These are phyloP conservation scores for Salix suchowensis DNA, from an alignment of 345 rosid species.

Conservation along the genomic window DNA sequence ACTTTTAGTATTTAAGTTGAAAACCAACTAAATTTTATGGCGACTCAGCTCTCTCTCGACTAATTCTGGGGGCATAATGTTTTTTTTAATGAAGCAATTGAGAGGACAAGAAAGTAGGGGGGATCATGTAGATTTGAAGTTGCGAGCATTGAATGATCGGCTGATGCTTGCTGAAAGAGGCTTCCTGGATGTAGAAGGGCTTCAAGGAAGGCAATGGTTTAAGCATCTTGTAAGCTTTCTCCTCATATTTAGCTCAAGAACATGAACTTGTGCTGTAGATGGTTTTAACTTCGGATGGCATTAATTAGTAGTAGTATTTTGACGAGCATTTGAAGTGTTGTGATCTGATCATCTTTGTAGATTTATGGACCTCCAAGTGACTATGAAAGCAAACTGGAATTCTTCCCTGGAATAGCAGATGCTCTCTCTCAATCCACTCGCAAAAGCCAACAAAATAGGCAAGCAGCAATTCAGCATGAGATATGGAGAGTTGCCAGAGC, in stretches of 20 bases:
- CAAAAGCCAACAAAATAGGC: slow-evolving; percentile 12
- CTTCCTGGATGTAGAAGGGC: slow-evolving; percentile 73
- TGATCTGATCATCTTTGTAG: slow-evolving; percentile 29
- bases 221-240: slow-evolving; percentile 76
- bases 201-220: slow-evolving; percentile 77
- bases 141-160: slow-evolving; percentile 69
- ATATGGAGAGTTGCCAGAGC: slow-evolving; percentile 91
- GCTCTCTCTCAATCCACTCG: slow-evolving; percentile 38
- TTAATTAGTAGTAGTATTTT: background rate
- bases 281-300: background rate
- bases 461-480: slow-evolving; percentile 57
- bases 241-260: background rate
- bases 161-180: slow-evolving; percentile 93
- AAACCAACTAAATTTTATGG: background rate
- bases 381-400: slow-evolving; percentile 50
- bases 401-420: slow-evolving; percentile 81
- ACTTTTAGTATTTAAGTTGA: background rate
- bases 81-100: slow-evolving; percentile 41
- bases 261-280: background rate
- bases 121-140: slow-evolving; percentile 27
- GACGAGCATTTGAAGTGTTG: background rate
- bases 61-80: background rate
- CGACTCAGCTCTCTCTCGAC: background rate
- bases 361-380: slow-evolving; percentile 66
- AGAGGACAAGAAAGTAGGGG: slow-evolving; percentile 28